Base-by-base conservation (phyloP, 2,329 filamentous ascomycete species). In the Chaetomiaceae sp. region DNA sequence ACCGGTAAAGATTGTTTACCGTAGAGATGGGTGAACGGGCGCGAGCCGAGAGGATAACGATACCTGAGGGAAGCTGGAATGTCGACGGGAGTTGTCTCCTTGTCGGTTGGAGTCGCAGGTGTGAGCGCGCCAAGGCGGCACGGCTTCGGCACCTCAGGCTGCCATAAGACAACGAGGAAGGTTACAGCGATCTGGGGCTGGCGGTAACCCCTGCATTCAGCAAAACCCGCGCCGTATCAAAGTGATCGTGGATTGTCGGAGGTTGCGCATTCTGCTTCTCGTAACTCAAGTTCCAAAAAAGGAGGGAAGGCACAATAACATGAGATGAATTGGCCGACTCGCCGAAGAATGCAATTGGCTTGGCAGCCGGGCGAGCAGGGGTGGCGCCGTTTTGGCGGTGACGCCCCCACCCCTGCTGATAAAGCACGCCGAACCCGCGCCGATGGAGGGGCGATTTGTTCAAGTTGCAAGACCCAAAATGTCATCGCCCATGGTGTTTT, bases 351-450 rank as follows among this genome's bases (percentile, higher is more conserved):
- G 5, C 12, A 23, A 42, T 42, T 42, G 39, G 39, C 39, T 42
- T 25, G 33, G 14, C 14, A 15, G 14, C 20, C 14, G 27, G 27
- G 9, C 9, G 12, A 39, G 23, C 17, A n/a, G 31, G 36, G 39
- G 34, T 17, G 27, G 27, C 27, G 27, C 14, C 5, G 27, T 5
- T 9, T 6, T 27, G 8, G 9, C 27, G 8, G 27, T 12, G 9
- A 12, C 27, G 27, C 4, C 27, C 27, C 27, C 4, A 6, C 27
- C 44, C 51, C 17, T 55, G 59, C 59, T 62, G 60, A 62, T 62
- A 61, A 62, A 62, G 60, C 60, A 59, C 11, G 51, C 59, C 60
- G 59, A 60, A 59, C 29, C 43, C 53, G 58, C 25, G 50, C 58
- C 50, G 53, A 56, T 57, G 38, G 53, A 58, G 57, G 57, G 53